Evolutionary conservation across 192 early-diverging fungal genomes (phyloP), one percentile per base, ranked within the genome.

Genomic region (Phlyctochytrium bullatum): DNA sequence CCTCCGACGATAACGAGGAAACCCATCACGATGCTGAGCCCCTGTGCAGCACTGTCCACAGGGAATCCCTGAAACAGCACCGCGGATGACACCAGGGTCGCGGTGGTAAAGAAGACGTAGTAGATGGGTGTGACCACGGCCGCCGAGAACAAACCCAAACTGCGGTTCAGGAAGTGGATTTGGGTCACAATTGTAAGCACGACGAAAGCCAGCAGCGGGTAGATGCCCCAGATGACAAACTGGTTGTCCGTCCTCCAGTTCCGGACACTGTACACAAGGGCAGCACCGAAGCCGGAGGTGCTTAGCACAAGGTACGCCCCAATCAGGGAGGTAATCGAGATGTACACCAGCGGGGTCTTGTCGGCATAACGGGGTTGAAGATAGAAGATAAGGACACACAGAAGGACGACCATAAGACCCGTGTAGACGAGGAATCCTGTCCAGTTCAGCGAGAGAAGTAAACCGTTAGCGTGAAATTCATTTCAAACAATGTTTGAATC

Each of bases 61-160:
- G 80, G 75, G 66, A 88, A 88, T 47, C 87, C 88, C 50, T 83
- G 83, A 61, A 85, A 86, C 12, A 89, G 64, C 29, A 89, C 85
- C 0, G 84, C 83, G 6, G 86, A 87, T 1, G 78, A 79, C 1
- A 81, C 67, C 51, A 89, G 72, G 0, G 88, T 89, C 0, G 85
- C 77, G 40, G 83, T 83, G 2, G 88, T 89, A 65, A 89, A 72
- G 59, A 65, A 81, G 16, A 89, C 88, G 67, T 89, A 89, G 64
- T 89, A 89, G 1, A 89, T 77, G 0, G 88, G 88, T 20, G 88
- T 89, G 34, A 89, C 88, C 57, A 89, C 78, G 16, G 88, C 84
- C 2, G 88, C 81, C 59, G 83, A 87, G 73, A 83, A 89, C 14
- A 84, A 61, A 52, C 82, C 82, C 12, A 89, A 73, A 1, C 88